Base-by-base conservation (phyloP, 192 early-diverging fungal genomes). In the Anaeromyces robustus region DNA sequence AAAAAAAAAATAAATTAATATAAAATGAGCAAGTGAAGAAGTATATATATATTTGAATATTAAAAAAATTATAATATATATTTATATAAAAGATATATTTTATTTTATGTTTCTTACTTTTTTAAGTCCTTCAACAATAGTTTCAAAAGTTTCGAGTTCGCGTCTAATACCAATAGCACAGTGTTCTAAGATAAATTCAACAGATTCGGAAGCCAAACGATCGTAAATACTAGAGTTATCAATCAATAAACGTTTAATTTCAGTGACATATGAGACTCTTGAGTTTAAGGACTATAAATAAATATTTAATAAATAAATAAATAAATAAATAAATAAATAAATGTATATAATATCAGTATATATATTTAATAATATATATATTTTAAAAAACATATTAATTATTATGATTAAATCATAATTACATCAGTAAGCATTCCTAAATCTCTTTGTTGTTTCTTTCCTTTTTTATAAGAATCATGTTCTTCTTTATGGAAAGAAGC, bases 241-340 rank as follows among this genome's bases (percentile, higher is more conserved):
- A 19, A 85, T 32, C 9, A 86, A 84, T n/a, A 89, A 85, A 29
- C 86, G 85, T 34, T 89, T 89, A 79, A 90, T 88, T 77, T 90
- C 89, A n/a, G 88, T 87, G 2, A 86, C 86, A 13, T 87, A 78
- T 13, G 79, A 80, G 59, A 90, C 85, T 31, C 89, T 82, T 28
- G 85, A 81, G 37, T 84, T 84, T 12, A 90, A 78, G 22, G 85
- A 86, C 89, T 89, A 29, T 80, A 84, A 83, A 81, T 59, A 29
- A 78, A 22, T 9, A 59, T 14, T 34, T 29, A 16, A 30, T 26
- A 77, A 80, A 16, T 77, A 83, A 17, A 30, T 80, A 19, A 83
- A 16, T 78, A 59, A 14, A 78, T 2, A 12, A 31, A 30, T 13
- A 80, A 80, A 78, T 14, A 80, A 43, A 43, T 11, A 30, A 30